Percentiles rank a stretch among this genome's conserved stretches.
Evolutionary conservation across 2,329 filamentous ascomycete genomes (phyloP).

Genomic region (Aspergillus japonicus): DNA sequence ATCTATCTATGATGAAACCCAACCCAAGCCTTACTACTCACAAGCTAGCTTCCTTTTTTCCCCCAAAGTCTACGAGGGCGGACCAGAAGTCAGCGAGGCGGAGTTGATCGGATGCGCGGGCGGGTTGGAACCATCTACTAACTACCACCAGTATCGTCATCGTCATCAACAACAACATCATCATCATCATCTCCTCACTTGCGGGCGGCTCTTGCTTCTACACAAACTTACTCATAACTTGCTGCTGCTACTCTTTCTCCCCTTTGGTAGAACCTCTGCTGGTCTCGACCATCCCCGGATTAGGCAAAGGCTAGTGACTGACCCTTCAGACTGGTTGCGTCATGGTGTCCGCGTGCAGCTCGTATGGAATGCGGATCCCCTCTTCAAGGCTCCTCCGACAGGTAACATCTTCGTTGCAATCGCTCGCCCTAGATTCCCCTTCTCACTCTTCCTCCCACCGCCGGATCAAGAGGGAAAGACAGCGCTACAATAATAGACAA

Average conservation of each 20-base stretch:
- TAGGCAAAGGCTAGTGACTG: neutral
- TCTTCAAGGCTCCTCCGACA: neutral
- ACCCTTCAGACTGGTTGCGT: neutral
- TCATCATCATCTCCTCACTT: too few species aligned
- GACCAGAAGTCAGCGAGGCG: neutral
- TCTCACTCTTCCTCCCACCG: neutral
- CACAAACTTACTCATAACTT: neutral
- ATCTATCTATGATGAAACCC: neutral
- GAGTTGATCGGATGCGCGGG: neutral
- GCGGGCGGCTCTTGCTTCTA: neutral
- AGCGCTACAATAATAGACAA: neutral
- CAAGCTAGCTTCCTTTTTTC: neutral
- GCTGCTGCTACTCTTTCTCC: neutral
- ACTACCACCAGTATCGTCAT: neutral
- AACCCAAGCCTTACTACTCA: neutral
- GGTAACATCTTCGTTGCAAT: neutral
- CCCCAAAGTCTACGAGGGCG: neutral
- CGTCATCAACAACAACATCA: too few species aligned
- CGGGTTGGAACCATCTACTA: neutral
- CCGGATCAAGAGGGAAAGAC: neutral
- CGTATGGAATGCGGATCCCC: neutral
- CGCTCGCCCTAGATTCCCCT: neutral
- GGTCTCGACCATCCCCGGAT: neutral
- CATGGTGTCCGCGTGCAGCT: neutral
- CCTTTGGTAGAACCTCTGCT: neutral